phyloP scores from a whole-genome alignment of 257 asterid species.

The Dorcoceras hygrometricum region DNA sequence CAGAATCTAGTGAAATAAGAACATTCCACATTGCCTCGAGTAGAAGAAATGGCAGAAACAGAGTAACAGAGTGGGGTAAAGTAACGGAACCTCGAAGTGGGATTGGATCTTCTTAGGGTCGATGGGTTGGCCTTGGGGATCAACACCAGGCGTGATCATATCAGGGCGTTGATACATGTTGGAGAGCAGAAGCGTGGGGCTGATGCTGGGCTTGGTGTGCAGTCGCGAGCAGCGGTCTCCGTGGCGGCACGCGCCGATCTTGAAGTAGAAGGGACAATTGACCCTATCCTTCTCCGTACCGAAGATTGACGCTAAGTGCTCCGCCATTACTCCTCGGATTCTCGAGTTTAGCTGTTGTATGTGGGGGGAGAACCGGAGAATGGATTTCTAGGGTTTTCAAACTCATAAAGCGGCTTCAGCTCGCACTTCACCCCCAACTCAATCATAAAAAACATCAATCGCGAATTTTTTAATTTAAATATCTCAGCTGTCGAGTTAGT shows the following conservation, averaged over 20 bases:
- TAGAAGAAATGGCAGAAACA: background rate
- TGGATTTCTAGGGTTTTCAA: background rate
- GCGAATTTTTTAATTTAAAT: no score
- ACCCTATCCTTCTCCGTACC: slow-evolving; percentile 80
- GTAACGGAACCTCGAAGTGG: slow-evolving; percentile 55
- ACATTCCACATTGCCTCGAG: background rate
- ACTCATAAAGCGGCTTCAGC: no score
- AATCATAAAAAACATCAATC: no score
- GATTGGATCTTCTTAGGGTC: slow-evolving; percentile 75
- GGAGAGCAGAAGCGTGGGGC: slow-evolving; percentile 69
- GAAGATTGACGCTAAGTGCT: slow-evolving; percentile 61
- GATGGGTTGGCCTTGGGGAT: slow-evolving; percentile 73
- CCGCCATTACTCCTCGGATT: slow-evolving; percentile 40
- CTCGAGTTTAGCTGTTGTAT: background rate
- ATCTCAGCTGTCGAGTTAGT: no score
- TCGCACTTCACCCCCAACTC: no score
- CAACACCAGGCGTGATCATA: slow-evolving; percentile 84
- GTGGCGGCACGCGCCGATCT: slow-evolving; percentile 89
- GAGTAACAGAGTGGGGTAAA: no score
- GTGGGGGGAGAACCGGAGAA: no score
- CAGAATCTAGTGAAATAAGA: background rate
- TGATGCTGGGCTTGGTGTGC: slow-evolving; percentile 77
- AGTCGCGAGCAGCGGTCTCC: slow-evolving; percentile 86
- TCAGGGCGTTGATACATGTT: slow-evolving; percentile 90
- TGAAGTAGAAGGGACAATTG: slow-evolving; percentile 81